Evolutionary conservation across 208 protist genomes (phyloP).

Genomic region (Naegleria lovaniensis): DNA sequence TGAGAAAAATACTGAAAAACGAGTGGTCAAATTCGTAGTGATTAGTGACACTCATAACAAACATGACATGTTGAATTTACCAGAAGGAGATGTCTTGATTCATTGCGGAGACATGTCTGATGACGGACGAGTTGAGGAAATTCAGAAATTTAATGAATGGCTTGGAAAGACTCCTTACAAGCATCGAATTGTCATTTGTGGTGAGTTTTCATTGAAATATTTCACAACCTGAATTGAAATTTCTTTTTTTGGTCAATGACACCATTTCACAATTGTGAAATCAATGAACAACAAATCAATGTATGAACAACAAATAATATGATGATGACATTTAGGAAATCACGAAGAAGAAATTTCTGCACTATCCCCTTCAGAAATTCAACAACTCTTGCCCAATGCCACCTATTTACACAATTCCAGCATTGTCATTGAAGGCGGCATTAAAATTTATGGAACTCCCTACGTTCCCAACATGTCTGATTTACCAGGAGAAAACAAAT

Average conservation of each 20-base stretch:
- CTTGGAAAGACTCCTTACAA: conserved; percentile 33
- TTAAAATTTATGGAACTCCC: conserved; percentile 22
- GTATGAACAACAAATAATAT: background rate
- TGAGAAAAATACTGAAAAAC: no score
- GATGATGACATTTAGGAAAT: background rate
- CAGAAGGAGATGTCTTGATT: conserved; percentile 41
- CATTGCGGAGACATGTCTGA: conserved; percentile 40
- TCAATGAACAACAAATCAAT: background rate
- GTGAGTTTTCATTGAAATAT: conserved; percentile 2
- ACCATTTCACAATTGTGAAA: no score
- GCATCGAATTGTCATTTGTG: conserved; percentile 41
- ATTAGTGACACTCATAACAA: conserved; percentile 8
- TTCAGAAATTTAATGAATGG: conserved; percentile 39
- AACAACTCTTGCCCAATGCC: background rate
- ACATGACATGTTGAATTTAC: conserved; percentile 5
- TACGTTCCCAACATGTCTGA: background rate
- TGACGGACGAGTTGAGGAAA: conserved; percentile 18
- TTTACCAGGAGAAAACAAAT: background rate
- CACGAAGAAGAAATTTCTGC: background rate
- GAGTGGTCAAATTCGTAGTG: background rate
- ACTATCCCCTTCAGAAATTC: background rate
- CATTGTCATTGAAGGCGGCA: background rate
- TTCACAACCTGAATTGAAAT: background rate
- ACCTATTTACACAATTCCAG: background rate
- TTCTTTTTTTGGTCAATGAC: no score